Base-by-base conservation (phyloP, 148 eudicot genomes). In the Amaranthus palmeri region DNA sequence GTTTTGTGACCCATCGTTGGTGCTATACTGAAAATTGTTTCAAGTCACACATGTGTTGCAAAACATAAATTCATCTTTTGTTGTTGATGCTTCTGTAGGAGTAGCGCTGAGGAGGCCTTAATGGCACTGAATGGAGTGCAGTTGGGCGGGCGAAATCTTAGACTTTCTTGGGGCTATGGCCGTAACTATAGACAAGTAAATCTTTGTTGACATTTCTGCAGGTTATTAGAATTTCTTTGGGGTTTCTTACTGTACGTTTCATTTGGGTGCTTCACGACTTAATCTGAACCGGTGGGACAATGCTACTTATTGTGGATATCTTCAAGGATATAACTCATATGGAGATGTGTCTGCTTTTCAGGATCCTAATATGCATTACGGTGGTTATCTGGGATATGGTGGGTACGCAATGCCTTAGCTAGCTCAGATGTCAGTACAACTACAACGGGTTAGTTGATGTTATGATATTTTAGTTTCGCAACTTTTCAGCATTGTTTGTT, bases 141-240 rank as follows among this genome's bases (percentile, higher is more conserved):
- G 66, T 76, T 93, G 75, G 97, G 91, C 66, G 96, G 96, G 18
- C 90, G 90, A 55, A 91, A 76, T 64, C 79, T 93, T 74, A 83
- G 98, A 64, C 97, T 93, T 67, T 95, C 98, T 36, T 93, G 98
- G 98, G 98, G 98, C 47, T 97, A 92, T 70, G 89, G 85, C 77
- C 92, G 92, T 68, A 81, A 96, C 53, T 91, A 86, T 84, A 88
- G 85, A 71, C 92, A 85, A 91, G 96, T 90, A 8, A 8, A 25
- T 25, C 36, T 14, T 53, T 59, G 45, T 44, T 74, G 64, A 8
- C 9, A 54, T 13, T 52, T 49, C 17, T 9, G 42, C 12, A 15
- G 3, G n/a, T 47, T 7, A 6, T 4, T 2, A 53, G 12, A 8
- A 2, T 49, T 2, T 58, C 5, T 69, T 25, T 25, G 63, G 10